Evolutionary conservation across 352 stramenopile species (phyloP).

Genomic region (Pythium plurisporium): DNA sequence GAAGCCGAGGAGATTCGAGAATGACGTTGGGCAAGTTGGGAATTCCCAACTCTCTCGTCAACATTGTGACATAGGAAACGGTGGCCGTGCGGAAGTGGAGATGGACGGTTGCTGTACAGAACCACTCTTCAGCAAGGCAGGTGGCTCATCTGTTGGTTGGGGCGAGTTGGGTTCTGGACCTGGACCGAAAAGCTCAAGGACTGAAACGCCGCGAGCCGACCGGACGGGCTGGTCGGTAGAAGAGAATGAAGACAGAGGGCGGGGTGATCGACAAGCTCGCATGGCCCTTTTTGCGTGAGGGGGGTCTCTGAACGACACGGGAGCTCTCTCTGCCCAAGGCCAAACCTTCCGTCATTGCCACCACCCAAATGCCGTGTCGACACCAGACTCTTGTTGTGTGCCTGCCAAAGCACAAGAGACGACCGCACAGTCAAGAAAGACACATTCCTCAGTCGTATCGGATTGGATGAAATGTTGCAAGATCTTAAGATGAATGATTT

Average conservation of each 20-base stretch:
- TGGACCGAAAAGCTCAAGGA: neutral
- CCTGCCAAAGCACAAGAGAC: neutral
- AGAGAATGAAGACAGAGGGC: neutral
- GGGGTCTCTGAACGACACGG: neutral
- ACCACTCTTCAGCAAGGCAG: neutral
- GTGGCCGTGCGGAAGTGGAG: neutral
- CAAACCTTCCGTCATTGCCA: neutral
- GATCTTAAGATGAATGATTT: slow-evolving; percentile 17
- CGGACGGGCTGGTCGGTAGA: neutral
- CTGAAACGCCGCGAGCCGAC: neutral
- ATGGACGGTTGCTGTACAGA: neutral
- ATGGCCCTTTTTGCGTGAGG: too few species aligned
- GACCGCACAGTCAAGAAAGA: neutral
- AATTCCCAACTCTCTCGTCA: neutral
- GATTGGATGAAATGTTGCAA: slow-evolving; percentile 10
- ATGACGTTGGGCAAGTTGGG: slow-evolving; percentile 11
- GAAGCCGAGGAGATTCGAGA: slow-evolving; percentile 26
- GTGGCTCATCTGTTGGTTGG: slow-evolving; percentile 7
- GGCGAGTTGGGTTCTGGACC: neutral
- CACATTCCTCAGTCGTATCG: neutral
- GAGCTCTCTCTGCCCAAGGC: neutral
- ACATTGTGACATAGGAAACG: slow-evolving; percentile 17
- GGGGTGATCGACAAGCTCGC: too few species aligned
- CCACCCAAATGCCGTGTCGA: neutral
- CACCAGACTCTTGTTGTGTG: slow-evolving; percentile 1